Conservation (phyloP, 228 moss, liverwort and hornwort genomes). For the Sphagnum magellanicum region DNA sequence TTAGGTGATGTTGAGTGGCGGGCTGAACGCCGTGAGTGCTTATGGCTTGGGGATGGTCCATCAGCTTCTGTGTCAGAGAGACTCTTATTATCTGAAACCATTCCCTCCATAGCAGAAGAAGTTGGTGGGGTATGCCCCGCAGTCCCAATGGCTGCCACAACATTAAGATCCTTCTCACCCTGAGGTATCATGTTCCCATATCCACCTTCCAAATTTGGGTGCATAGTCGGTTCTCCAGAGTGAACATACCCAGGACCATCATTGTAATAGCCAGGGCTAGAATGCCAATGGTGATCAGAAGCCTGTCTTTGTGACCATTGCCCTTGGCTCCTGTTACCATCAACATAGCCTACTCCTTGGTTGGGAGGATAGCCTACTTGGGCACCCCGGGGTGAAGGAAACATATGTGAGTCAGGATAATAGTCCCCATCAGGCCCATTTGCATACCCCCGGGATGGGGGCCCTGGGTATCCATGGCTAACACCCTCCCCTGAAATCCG, state of each 20-base stretch:
- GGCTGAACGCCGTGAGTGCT: conserved; percentile 13
- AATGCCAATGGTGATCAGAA: conserved; percentile 6
- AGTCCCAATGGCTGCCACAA: background rate
- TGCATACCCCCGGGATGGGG: conserved; percentile 1
- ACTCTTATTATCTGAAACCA: conserved; percentile 19
- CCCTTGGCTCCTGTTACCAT: conserved; percentile 24
- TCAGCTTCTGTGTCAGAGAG: conserved; percentile 26
- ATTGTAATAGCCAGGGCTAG: background rate
- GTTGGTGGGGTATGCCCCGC: background rate
- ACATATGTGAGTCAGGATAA: conserved; percentile 1
- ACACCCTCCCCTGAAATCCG: no score
- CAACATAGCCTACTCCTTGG: conserved; percentile 17
- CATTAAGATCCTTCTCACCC: background rate
- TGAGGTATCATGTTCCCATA: background rate
- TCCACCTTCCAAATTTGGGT: background rate
- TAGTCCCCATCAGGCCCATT: conserved; percentile 3
- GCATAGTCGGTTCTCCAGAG: background rate
- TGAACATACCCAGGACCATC: conserved; percentile 5
- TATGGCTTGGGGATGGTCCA: conserved; percentile 23
- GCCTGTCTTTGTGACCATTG: background rate
- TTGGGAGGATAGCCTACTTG: conserved; percentile 13
- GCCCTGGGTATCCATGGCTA: no score
- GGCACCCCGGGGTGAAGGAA: background rate
- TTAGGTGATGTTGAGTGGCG: conserved; percentile 45
- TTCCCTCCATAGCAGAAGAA: background rate